Base-by-base conservation (phyloP, 257 asterid species). In the Fraxinus excelsior region DNA sequence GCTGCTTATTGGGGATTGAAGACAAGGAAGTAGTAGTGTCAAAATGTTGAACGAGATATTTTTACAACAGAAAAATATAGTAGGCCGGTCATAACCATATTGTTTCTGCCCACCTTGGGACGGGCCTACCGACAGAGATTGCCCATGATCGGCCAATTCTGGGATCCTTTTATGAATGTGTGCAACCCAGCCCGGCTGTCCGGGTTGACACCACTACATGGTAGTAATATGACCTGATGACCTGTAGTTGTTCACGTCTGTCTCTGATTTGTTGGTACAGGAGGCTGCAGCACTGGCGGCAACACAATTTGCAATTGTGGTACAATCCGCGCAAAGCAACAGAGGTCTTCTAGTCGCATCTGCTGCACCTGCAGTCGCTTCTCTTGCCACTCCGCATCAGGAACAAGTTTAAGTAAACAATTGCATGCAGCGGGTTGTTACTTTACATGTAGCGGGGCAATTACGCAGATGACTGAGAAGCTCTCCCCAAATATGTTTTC, bases 211-310 rank as follows among this genome's bases (percentile, higher is more conserved):
- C 46, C 49, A 40, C n/a, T 49, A 14, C 1, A 5, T 14, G 12
- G 49, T 44, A 40, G 44, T 40, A 40, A 19, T 26, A 49, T 18
- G 38, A 16, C n/a, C 23, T 49, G n/a, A 37, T 10, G 10, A 37
- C 40, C 40, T 8, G 16, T 40, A 11, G 7, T 35, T 7, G 4
- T 26, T 19, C 19, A 11, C 25, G 16, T 8, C 32, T 2, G 51
- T 62, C 69, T 19, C 13, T 34, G 35, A 46, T 58, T 53, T 42
- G 77, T 40, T 42, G 76, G 25, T 72, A 78, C 85, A 87, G 90
- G 91, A 85, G 76, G 81, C 90, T 0, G 91, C 90, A 23, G 88
- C 88, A 49, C 70, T 83, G 84, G 87, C 85, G 11, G 87, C 88
- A 13, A 78, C 88, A 35, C 90, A 82, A 35, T 85, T 85, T 74